Base-by-base conservation (phyloP, 2,329 filamentous ascomycete genomes). In the Aspergillus glaucus region DNA sequence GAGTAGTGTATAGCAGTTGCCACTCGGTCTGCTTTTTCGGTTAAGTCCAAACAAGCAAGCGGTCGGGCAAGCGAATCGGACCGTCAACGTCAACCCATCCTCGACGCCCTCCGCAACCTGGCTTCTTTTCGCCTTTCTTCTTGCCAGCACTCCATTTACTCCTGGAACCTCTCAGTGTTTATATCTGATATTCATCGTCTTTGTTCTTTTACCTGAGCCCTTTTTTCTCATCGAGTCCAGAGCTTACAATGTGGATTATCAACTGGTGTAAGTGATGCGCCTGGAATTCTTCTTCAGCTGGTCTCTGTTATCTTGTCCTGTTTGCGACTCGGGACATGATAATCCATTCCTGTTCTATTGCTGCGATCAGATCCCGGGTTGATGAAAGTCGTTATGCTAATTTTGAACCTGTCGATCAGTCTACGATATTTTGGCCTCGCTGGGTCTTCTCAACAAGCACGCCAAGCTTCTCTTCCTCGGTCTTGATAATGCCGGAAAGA, bases 401-500 rank as follows among this genome's bases (percentile, higher is more conserved):
- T 30, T 30, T 12, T 30, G 26, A 30, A 30, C 4, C 26, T 5
- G 26, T 30, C 22, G 51, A 64, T 69, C 59, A 89, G 89, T 95
- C 75, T 95, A 88, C 80, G 88, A 95, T 77, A 77, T 94, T 62
- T 83, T 95, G 64, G 87, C 90, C 64, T 88, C 84, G 57, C 80
- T 95, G 55, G 90, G 90, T 62, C 80, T 95, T 65, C 79, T 92
- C 59, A 95, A 95, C 82, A 95, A 95, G 81, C 88, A 95, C 72
- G 90, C 89, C 65, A 95, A 95, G 81, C 82, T 95, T 51, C 81
- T 95, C 50, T 95, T 95, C 76, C 83, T 95, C 56, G 90, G 90
- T 61, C 85, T 95, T 54, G 90, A 95, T 71, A 95, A 95, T 76
- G 90, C 90, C 45, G 90, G 90, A 74, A 95, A 95, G 80, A 95